Percentiles rank a stretch among this genome's conserved stretches.
phyloP scores from a whole-genome alignment of 1,284 basidiomycete genomes.

The Laetiporus sulphureus region DNA sequence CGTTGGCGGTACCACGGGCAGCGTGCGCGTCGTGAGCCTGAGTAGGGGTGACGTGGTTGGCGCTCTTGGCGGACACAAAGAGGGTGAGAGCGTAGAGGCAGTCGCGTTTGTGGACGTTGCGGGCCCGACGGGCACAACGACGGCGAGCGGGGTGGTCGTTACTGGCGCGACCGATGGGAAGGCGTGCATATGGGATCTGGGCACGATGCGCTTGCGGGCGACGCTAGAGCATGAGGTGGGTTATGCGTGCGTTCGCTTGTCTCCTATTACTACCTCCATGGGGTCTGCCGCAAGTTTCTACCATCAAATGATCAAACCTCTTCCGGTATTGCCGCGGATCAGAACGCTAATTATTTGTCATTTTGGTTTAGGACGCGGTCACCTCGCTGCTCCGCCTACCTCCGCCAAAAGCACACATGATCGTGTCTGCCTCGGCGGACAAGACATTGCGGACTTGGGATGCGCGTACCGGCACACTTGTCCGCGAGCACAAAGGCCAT shows the following conservation, averaged over 20 bases:
- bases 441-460: constrained; percentile 90
- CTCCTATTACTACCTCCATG: too few species aligned
- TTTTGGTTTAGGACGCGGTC: constrained; percentile 88
- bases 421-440: constrained; percentile 85
- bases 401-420: constrained; percentile 62
- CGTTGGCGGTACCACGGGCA: constrained; percentile 81
- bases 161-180: constrained; percentile 94
- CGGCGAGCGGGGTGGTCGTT: constrained; percentile 65
- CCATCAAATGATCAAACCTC: too few species aligned
- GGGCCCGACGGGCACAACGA: constrained; percentile 25
- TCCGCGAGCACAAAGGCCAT: constrained; percentile 84
- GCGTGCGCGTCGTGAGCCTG: constrained; percentile 80
- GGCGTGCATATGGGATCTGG: constrained; percentile 90
- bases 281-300: too few species aligned
- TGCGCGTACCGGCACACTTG: constrained; percentile 72
- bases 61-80: constrained; percentile 77
- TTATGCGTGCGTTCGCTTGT: constrained; percentile 12
- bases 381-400: constrained; percentile 77
- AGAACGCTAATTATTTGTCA: too few species aligned
- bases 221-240: constrained; percentile 76
- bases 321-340: constrained; percentile 8
- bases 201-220: constrained; percentile 74
- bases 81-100: constrained; percentile 89
- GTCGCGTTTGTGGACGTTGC: constrained; percentile 74
- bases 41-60: constrained; percentile 82